A percentile compares a stretch with the other conserved stretches of the same genome.
These are phyloP conservation scores for Musa schizocarpa DNA, from an alignment of 176 grass and related monocot genomes.

Conservation along the genomic window DNA sequence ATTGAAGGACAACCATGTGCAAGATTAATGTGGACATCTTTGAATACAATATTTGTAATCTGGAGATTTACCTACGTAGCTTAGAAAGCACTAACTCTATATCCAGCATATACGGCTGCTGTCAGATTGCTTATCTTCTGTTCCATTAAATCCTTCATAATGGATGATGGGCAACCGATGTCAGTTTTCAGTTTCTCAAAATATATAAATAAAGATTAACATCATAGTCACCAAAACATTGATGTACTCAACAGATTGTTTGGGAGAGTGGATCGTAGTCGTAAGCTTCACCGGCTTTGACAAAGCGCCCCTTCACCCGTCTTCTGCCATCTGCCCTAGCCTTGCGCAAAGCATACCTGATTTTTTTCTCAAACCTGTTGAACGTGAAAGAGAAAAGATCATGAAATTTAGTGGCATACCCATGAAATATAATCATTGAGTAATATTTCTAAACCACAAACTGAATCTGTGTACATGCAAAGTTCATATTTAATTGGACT, in stretches of 20 bases:
- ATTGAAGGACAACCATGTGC: background rate
- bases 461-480: background rate
- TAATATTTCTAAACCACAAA: background rate
- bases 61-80: background rate
- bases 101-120: background rate
- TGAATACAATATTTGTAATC: background rate
- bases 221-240: background rate
- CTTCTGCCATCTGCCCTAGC: slow-evolving; percentile 20
- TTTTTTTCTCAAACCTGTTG: slow-evolving; percentile 28
- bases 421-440: background rate
- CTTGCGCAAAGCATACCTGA: slow-evolving; percentile 25
- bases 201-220: too few relatives aligned
- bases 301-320: slow-evolving; percentile 22
- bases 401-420: too few relatives aligned
- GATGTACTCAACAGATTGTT: background rate
- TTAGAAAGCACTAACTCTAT: background rate
- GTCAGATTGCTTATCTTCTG: background rate
- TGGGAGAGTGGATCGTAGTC: slow-evolving; percentile 24
- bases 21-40: background rate
- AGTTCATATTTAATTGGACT: background rate
- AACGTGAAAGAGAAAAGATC: too few relatives aligned
- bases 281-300: slow-evolving; percentile 27
- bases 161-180: background rate
- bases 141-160: background rate
- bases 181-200: background rate